Evolutionary conservation across 768 basidiomycete species (phyloP), one percentile per base, ranked within the genome.

Genomic region (Mycena galericulata): DNA sequence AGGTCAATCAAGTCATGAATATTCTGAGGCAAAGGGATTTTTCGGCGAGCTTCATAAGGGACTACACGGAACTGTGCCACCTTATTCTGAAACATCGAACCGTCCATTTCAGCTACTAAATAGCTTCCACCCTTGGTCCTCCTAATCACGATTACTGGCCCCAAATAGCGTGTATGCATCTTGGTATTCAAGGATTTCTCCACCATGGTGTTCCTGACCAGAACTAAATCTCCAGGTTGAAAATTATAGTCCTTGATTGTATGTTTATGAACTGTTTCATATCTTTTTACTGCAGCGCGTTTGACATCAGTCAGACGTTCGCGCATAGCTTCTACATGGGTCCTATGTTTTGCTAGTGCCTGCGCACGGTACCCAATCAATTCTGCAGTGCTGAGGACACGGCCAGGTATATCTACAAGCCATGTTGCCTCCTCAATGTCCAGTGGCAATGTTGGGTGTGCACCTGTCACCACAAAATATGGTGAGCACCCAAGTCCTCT

Each of bases 401-500:
- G 22, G 15, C 65, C 68, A 2, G 75, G 76, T 22, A 62, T 55
- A 45, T 72, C 56, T 3, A 74, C 72, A 6, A 78, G 49, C 74
- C 75, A 78, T 0, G 75, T 78, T 0, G 75, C 77, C 54, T 78
- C 77, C 17, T 45, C 43, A 45, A 45, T 45, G n/a, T 45, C 43
- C n/a, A 45, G n/a, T 5, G 43, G 80, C 2, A 77, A 30, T 0
- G 74, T 49, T 0, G 80, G 80, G 43, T 81, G 76, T 0, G 78
- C 73, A 1, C 78, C 78, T 4, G 78, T 79, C 1, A 76, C 74
- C 70, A 78, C 70, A 41, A 78, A 80, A 49, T 75, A 80, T 0
- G 77, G 77, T 1, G 78, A 80, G 56, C 75, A 75, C 0, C 80
- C 78, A 0, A 72, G 65, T 10, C 72, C 32, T 22, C 72, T 72